Evolutionary conservation across 2,329 filamentous ascomycete genomes (phyloP).

Genomic region (Epichloe sylvatica): DNA sequence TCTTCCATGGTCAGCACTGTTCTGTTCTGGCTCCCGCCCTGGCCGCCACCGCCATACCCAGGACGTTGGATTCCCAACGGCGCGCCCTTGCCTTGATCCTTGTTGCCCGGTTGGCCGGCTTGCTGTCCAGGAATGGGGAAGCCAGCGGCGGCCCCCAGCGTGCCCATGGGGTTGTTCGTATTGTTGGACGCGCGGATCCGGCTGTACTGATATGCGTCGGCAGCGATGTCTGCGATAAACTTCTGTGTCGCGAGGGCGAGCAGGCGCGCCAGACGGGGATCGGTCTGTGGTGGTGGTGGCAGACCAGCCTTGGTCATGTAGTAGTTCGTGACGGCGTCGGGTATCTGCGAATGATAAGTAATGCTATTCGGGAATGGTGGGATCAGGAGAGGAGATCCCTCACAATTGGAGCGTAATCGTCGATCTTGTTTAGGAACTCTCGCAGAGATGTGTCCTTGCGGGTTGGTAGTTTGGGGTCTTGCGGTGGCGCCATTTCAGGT

Average conservation of each 20-base stretch:
- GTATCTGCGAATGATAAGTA: slow-evolving; percentile 49
- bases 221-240: slow-evolving; percentile 93
- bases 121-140: slow-evolving; percentile 52
- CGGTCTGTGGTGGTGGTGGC: slow-evolving; percentile 79
- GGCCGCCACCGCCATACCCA: slow-evolving; percentile 75
- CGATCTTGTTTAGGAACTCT: slow-evolving; percentile 92
- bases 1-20: slow-evolving; percentile 98
- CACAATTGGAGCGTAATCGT: slow-evolving; percentile 95
- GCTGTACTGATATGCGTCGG: slow-evolving; percentile 94
- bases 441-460: slow-evolving; percentile 87
- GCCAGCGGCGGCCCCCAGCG: slow-evolving; percentile 60
- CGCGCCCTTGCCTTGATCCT: slow-evolving; percentile 43
- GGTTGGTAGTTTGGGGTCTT: slow-evolving; percentile 53
- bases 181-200: slow-evolving; percentile 83
- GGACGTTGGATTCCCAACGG: slow-evolving; percentile 62
- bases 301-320: slow-evolving; percentile 94
- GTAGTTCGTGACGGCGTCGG: slow-evolving; percentile 93
- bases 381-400: slow-evolving; percentile 16
- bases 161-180: slow-evolving; percentile 83
- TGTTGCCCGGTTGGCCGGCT: slow-evolving; percentile 40
- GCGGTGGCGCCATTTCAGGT: slow-evolving; percentile 32
- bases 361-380: not conserved
- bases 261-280: slow-evolving; percentile 78
- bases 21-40: slow-evolving; percentile 75
- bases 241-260: slow-evolving; percentile 97